A percentile compares a stretch with the other conserved stretches of the same genome.
Conservation (phyloP, 2,329 filamentous ascomycete species). For the Leptographium wingfieldii region DNA sequence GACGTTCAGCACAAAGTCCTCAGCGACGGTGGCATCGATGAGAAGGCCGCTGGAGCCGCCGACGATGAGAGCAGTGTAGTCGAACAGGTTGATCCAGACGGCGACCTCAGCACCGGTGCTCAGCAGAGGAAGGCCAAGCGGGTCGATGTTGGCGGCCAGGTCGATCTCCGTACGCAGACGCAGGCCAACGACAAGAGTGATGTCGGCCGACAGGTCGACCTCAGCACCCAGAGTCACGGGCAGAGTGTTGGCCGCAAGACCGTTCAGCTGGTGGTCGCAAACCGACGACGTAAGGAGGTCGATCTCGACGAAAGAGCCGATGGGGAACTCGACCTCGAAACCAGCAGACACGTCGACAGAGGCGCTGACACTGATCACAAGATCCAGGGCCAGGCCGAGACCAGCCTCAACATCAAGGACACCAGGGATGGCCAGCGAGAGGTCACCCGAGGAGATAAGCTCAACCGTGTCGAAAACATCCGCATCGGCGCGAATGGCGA, state of each 20-base stretch:
- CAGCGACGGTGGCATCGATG: conserved; percentile 8
- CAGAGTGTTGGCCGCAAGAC: conserved; percentile 14
- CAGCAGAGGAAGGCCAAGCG: conserved; percentile 14
- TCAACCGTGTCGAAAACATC: conserved; percentile 13
- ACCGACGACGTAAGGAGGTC: conserved; percentile 16
- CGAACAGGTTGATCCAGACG: conserved; percentile 20
- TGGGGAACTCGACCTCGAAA: conserved; percentile 17
- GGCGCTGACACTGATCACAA: conserved; percentile 16
- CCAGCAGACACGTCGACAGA: conserved; percentile 15
- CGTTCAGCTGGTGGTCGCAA: conserved; percentile 11
- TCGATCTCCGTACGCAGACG: conserved; percentile 17
- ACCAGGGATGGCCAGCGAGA: conserved; percentile 14
- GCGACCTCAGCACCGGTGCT: conserved; percentile 16
- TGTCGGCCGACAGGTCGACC: conserved; percentile 14
- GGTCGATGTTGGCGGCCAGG: conserved; percentile 14
- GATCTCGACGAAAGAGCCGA: conserved; percentile 16
- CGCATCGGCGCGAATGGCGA: conserved; percentile 16
- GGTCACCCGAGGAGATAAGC: conserved; percentile 13
- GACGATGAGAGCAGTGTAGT: conserved; percentile 17
- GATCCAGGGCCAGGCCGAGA: conserved; percentile 17
- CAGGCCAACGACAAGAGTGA: conserved; percentile 16
- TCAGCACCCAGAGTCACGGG: conserved; percentile 13
- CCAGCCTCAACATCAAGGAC: conserved; percentile 14
- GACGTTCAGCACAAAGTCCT: conserved; percentile 15
- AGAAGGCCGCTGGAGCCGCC: not conserved